phyloP scores from a whole-genome alignment of 805 yeast species.

The Starmerella bombicola region DNA sequence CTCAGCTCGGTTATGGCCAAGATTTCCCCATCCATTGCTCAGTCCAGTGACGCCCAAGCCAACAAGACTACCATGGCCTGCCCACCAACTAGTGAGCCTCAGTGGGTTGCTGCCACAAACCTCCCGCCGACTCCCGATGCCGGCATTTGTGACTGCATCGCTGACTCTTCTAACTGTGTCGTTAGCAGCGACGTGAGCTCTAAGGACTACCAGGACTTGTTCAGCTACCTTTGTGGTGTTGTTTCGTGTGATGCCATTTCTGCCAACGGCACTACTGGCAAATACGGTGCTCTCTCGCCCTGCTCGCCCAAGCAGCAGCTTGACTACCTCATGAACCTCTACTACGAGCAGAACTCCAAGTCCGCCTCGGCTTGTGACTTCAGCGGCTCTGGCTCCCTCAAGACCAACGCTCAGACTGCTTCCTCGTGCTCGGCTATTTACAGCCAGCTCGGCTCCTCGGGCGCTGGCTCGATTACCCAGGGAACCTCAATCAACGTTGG shows the following conservation, averaged over 20 bases:
- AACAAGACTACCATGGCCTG: slow-evolving; percentile 33
- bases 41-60: slow-evolving; percentile 30
- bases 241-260: slow-evolving; percentile 50
- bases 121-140: slow-evolving; percentile 72
- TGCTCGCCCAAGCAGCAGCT: slow-evolving; percentile 62
- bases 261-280: slow-evolving; percentile 50
- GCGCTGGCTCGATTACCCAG: slow-evolving; percentile 40
- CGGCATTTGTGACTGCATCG: slow-evolving; percentile 52
- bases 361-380: slow-evolving; percentile 42
- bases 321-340: slow-evolving; percentile 51
- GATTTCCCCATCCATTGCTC: slow-evolving; percentile 40
- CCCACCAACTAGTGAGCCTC: slow-evolving; percentile 36
- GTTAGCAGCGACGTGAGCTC: slow-evolving; percentile 39
- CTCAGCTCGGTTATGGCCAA: slow-evolving; percentile 42
- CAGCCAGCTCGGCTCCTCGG: slow-evolving; percentile 55
- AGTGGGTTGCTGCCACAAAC: slow-evolving; percentile 56
- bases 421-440: slow-evolving; percentile 42
- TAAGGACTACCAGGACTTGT: slow-evolving; percentile 50
- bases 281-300: slow-evolving; percentile 61
- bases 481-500: slow-evolving; percentile 23
- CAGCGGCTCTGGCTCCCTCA: slow-evolving; percentile 52
- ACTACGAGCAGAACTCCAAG: slow-evolving; percentile 40
- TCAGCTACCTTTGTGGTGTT: slow-evolving; percentile 43
- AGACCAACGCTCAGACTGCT: slow-evolving; percentile 33
- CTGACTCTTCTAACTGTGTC: slow-evolving; percentile 44